Evolutionary conservation across 2,329 filamentous ascomycete genomes (phyloP).

Genomic region (Fusarium temperatum): DNA sequence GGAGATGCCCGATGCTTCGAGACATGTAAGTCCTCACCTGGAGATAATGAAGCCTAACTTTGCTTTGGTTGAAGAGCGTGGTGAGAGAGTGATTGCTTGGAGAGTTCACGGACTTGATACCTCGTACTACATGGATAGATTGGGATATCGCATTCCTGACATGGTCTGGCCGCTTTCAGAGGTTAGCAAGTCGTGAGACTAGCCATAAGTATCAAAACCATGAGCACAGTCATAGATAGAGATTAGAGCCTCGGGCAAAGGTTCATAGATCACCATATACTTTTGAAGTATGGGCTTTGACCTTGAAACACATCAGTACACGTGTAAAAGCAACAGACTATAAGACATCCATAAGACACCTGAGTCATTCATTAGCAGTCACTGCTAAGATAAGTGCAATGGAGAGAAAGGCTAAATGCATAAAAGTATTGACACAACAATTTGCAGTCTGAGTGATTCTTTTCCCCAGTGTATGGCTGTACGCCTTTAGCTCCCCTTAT

Average conservation of each 20-base stretch:
- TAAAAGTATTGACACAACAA: background rate
- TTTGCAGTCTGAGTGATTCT: background rate
- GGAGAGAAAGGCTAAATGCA: too few relatives aligned
- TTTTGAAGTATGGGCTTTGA: accelerated
- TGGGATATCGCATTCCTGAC: background rate
- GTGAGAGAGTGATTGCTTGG: background rate
- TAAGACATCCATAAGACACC: too few relatives aligned
- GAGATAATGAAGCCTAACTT: background rate
- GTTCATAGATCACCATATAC: background rate
- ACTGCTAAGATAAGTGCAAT: too few relatives aligned
- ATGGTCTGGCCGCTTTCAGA: background rate
- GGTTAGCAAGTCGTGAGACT: accelerated
- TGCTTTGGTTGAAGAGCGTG: background rate
- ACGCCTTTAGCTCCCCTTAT: background rate
- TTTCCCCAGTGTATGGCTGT: background rate
- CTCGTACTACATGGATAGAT: background rate
- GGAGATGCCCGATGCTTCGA: background rate
- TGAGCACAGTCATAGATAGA: too few relatives aligned
- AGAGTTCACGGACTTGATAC: background rate
- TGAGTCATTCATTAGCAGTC: too few relatives aligned
- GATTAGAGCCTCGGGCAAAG: background rate
- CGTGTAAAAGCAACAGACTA: background rate
- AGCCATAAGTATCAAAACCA: too few relatives aligned
- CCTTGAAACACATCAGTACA: background rate
- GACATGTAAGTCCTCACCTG: background rate